Conservation (phyloP, 2,329 filamentous ascomycete genomes). For the Pseudogymnoascus sp. region DNA sequence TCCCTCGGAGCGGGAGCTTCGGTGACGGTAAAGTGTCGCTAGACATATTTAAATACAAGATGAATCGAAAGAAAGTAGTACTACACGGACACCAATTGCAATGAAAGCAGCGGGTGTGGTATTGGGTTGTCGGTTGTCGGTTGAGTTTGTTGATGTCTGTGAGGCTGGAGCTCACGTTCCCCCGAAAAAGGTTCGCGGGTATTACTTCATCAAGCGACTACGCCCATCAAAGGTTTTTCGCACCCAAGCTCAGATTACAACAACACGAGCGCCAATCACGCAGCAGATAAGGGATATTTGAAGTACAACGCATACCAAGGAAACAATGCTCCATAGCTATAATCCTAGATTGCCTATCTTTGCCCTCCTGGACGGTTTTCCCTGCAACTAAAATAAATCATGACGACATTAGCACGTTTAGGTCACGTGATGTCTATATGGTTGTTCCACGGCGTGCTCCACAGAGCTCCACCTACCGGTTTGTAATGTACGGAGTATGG, state of each 20-base stretch:
- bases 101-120: conserved; percentile 6
- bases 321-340: neutral
- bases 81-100: conserved; percentile 5
- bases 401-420: conserved; percentile 3
- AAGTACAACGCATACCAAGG: neutral
- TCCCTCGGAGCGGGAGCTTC: neutral
- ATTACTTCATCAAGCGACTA: conserved; percentile 6
- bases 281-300: neutral
- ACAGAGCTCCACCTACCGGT: neutral
- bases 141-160: conserved; percentile 9
- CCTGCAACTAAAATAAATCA: neutral
- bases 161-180: conserved; percentile 1
- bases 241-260: conserved; percentile 4
- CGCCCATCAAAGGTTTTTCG: conserved; percentile 1
- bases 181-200: conserved; percentile 12
- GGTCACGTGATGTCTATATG: neutral
- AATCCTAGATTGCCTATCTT: neutral
- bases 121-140: conserved; percentile 2
- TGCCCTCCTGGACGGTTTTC: neutral
- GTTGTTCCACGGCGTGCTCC: neutral
- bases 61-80: conserved; percentile 9
- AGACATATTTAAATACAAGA: conserved; percentile 12
- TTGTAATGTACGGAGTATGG: neutral
- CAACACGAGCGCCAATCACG: neutral
- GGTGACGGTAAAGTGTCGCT: conserved; percentile 4